Base-by-base conservation (phyloP, 257 asterid genomes). In the Coffea canephora region DNA sequence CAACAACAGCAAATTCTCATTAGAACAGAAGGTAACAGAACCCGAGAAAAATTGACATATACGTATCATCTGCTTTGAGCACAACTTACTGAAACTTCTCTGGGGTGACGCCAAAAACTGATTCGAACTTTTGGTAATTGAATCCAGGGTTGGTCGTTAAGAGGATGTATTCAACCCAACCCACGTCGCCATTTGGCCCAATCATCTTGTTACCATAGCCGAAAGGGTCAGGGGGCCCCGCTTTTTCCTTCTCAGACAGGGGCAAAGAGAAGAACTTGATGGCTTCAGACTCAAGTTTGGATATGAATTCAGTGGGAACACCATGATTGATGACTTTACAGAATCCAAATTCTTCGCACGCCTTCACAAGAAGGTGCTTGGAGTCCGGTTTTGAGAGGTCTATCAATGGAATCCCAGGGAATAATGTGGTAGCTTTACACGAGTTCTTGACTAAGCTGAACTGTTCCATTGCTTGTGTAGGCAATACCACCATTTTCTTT, bases 271-370 rank as follows among this genome's bases (percentile, higher is more conserved):
- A 93, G 86, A 93, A 93, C 12, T 89, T 86, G 4, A 79, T 19
- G 66, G 96, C 97, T 82, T 90, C 91, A 0, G 90, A 82, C 84
- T 93, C 98, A 45, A 93, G 84, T 18, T 78, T 77, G 49, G 86
- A 19, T 19, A 92, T 84, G 88, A 83, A 83, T 45, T 92, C 85
- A 36, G 81, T 80, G 1, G 96, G 94, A 59, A 93, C 82, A 10
- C 94, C 90, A 48, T 93, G 98, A 78, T 89, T 91, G 70, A 88
- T 66, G 34, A 93, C 84, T 69, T 93, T 93, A 75, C 91, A 91
- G 94, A 93, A 93, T 1, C 98, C 98, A 76, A 90, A 89, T 64
- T 93, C 98, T 71, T 89, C 87, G 84, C 97, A 92, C 77, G 98
- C 98, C 34, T 87, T 85, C 2, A 93, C 93, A 55, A 93, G 91